These are phyloP conservation scores for Mycena kentingensis DNA, from an alignment of 768 basidiomycete genomes.

Conservation along the genomic window DNA sequence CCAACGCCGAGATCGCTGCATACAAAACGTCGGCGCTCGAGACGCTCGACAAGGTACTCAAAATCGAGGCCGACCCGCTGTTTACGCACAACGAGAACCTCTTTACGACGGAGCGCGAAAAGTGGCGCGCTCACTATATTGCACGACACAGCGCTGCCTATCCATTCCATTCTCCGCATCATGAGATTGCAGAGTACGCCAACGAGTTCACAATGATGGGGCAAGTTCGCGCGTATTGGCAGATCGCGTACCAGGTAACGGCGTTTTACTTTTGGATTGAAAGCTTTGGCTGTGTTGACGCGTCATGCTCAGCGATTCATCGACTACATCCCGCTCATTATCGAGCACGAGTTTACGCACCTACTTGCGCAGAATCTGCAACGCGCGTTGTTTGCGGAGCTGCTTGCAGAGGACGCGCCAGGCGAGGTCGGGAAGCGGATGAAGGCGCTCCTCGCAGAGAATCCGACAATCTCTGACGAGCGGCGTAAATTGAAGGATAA, in stretches of 20 bases:
- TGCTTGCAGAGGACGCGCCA: not conserved
- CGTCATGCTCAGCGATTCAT: slow-evolving; percentile 42
- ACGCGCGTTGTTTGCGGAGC: slow-evolving; percentile 29
- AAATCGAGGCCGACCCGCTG: not conserved
- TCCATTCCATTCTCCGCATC: not conserved
- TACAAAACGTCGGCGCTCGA: slow-evolving; percentile 24
- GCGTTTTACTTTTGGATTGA: slow-evolving; percentile 11
- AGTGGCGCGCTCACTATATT: not conserved
- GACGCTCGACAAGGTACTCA: not conserved
- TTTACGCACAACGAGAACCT: not conserved
- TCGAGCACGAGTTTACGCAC: slow-evolving; percentile 43
- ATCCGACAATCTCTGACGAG: not conserved
- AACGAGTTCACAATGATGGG: slow-evolving; percentile 47
- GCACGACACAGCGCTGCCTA: not conserved
- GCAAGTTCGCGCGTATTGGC: slow-evolving; percentile 49
- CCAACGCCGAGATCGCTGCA: slow-evolving; percentile 31
- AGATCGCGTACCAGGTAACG: slow-evolving; percentile 49
- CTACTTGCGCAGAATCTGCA: slow-evolving; percentile 35
- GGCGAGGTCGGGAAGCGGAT: not conserved
- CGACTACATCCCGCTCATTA: slow-evolving; percentile 46
- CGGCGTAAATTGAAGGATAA: not conserved
- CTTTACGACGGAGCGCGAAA: not conserved
- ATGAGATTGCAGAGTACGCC: slow-evolving; percentile 8
- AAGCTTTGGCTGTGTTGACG: not conserved
- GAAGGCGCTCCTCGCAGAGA: not conserved